These are phyloP conservation scores for Epichloe typhina DNA, from an alignment of 2,329 filamentous ascomycete genomes.

Conservation along the genomic window DNA sequence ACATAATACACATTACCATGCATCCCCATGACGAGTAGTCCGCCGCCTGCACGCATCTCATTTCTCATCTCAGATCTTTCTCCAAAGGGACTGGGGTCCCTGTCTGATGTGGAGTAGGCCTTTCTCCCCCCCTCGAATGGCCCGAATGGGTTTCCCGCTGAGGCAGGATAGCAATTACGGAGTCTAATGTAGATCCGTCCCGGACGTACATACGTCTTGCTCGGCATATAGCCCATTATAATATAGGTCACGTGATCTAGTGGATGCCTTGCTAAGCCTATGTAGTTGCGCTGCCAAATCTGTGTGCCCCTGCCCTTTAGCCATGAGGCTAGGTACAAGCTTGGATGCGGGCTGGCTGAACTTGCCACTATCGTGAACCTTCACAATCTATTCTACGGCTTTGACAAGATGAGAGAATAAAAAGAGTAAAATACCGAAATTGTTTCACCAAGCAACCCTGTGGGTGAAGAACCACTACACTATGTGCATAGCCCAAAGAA, in stretches of 20 bases:
- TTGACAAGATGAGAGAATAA: not conserved
- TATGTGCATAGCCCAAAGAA: not conserved
- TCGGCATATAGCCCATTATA: no score
- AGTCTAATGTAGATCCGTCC: no score
- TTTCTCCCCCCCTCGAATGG: not conserved
- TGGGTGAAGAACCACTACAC: not conserved
- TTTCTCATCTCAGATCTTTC: not conserved
- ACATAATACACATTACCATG: no score
- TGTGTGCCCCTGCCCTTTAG: no score
- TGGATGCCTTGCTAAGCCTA: no score
- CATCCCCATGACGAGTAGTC: not conserved
- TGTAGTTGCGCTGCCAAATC: no score
- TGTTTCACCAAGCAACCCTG: not conserved
- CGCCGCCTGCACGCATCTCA: not conserved
- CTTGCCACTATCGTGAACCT: not conserved
- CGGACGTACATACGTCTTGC: no score
- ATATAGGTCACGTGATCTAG: no score
- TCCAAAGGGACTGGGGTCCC: not conserved
- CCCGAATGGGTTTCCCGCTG: no score
- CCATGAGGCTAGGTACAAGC: not conserved
- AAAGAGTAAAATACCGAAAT: not conserved
- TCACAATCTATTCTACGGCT: not conserved
- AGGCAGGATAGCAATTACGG: no score
- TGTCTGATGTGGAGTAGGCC: not conserved
- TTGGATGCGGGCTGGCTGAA: not conserved